Percentiles rank a stretch among this genome's conserved stretches.
Conservation (phyloP, 805 yeast genomes). For the Debaryomyces maramus region DNA sequence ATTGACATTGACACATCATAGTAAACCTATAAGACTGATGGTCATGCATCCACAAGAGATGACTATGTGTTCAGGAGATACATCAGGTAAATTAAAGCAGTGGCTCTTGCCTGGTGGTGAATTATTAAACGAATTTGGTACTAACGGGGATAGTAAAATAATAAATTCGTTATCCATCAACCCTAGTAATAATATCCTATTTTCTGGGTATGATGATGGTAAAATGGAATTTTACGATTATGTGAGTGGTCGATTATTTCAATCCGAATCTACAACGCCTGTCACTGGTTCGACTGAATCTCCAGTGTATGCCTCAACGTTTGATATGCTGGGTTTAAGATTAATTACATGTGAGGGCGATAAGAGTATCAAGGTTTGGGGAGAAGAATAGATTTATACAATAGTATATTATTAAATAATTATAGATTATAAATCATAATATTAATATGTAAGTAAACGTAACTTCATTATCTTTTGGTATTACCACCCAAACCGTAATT, state of each 20-base stretch:
- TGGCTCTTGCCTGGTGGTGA: constrained; percentile 83
- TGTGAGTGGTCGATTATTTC: constrained; percentile 63
- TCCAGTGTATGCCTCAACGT: constrained; percentile 68
- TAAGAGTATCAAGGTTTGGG: constrained; percentile 79
- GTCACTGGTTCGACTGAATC: constrained; percentile 71
- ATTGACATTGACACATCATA: constrained; percentile 79
- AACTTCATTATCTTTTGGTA: background rate
- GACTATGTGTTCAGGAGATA: constrained; percentile 78
- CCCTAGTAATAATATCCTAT: constrained; percentile 58
- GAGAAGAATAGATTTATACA: constrained; percentile 12
- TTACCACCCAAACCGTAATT: constrained; percentile 93
- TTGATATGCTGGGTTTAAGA: constrained; percentile 79
- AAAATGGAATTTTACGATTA: constrained; percentile 76
- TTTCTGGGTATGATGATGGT: constrained; percentile 87
- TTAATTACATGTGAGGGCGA: constrained; percentile 89
- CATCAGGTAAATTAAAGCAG: constrained; percentile 71
- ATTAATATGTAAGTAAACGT: background rate
- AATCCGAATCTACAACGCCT: constrained; percentile 50
- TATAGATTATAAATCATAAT: constrained; percentile 3
- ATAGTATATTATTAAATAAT: constrained; percentile 1
- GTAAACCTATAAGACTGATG: constrained; percentile 75
- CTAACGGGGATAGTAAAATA: constrained; percentile 44
- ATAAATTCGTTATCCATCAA: constrained; percentile 70
- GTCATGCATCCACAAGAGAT: constrained; percentile 65
- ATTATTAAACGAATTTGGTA: constrained; percentile 56